Evolutionary conservation across 108 stramenopile species (phyloP), one percentile per base, ranked within the genome.

Genomic region (Fragilaria radians): DNA sequence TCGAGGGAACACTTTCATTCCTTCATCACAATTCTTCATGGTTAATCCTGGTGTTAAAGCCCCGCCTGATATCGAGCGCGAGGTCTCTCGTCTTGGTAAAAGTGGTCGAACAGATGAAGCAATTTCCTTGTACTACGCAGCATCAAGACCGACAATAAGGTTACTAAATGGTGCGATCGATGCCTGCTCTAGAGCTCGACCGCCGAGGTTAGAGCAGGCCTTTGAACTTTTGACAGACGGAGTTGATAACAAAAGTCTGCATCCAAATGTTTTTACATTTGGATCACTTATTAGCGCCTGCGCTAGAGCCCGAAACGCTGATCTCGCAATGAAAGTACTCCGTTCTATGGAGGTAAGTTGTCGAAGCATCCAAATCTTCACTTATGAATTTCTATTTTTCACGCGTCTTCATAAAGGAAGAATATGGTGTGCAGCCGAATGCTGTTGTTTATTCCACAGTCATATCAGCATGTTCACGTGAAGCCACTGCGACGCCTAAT

Each of bases 191-290:
- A 54, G 89, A 51, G 76, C 89, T 24, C 46, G 58, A 25, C 81
- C 81, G 4, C 56, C 79, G 22, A 71, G 70, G 26, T 46, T 74
- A 32, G 52, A 77, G 26, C 30, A 60, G 33, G 81, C 85, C 30
- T 68, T 82, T 61, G 52, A 80, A 32, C 50, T 86, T 33, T 70
- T 78, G 25, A 57, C 66, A 11, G 3, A 42, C 11, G 68, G 56
- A 0, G 32, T 65, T 22, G 45, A 77, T 34, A 61, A 63, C 11
- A 59, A 56, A 5, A 63, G 50, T 22, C 21, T 63, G 36, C 53
- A 36, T 61, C 85, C 83, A 17, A 91, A 91, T 59, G 82, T 83
- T 0, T 91, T 80, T 57, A 91, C 89, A 17, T 87, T 91, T 61
- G 89, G 89, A 1, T 42, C 70, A 2, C 57, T 91, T 0, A 71